Evolutionary conservation across 805 yeast genomes (phyloP), one percentile per base, ranked within the genome.

Genomic region (Kodamaea restingae): DNA sequence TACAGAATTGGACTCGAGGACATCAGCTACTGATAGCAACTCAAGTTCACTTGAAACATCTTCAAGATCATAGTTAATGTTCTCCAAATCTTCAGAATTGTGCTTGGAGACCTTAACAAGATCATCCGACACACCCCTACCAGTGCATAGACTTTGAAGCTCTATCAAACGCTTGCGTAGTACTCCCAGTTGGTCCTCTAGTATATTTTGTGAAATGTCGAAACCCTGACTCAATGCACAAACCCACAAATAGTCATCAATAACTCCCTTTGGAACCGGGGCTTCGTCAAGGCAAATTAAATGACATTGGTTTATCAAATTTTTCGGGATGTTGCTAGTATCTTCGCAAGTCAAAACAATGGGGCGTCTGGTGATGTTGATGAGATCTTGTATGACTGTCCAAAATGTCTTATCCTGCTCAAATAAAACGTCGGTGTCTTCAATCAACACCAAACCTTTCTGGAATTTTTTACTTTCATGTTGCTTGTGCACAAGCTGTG

Each of bases 401-500:
- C 97, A 93, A 54, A 91, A 90, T 2, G 79, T 78, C 41, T 75
- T 77, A 51, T 93, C 98, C 22, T 75, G 78, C 39, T 78, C 87
- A 51, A 83, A 87, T 14, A 90, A 56, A 8, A 86, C 67, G 55
- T 91, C 96, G 29, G 85, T 90, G 51, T 91, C 96, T 49, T 90
- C 96, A 41, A 91, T 69, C 24, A 93, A 59, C 3, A 93, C 80
- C 4, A 88, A 64, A 6, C 91, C 88, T 42, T 77, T 71, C 43
- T 73, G 78, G 36, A 73, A 73, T 7, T 35, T 40, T 29, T 46
- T 42, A 11, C 42, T 44, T 15, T 58, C 59, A 21, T 44, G 39
- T n/a, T 39, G 52, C 35, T 65, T 65, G 46, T 82, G 86, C 2
- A 91, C 90, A 34, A 84, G 65, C 43, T 87, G 88, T 0, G 95